These are phyloP conservation scores for Stipa capillata DNA, from an alignment of 176 grass and related monocot genomes.

Conservation along the genomic window DNA sequence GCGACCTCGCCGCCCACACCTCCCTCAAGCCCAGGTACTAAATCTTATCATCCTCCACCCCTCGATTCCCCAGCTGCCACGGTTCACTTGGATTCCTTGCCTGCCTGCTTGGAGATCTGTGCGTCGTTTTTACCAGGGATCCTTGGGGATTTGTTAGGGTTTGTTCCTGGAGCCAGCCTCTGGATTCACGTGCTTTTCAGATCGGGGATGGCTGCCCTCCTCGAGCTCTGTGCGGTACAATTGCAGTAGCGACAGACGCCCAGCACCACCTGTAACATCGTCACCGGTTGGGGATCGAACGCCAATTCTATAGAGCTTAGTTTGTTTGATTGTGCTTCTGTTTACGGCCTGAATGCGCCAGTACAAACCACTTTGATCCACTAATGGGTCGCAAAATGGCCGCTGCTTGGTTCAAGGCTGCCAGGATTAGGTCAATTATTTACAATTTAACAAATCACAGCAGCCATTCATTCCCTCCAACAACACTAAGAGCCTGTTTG, in stretches of 20 bases:
- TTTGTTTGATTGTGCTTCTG: not conserved
- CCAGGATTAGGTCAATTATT: not conserved
- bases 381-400: not conserved
- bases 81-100: not conserved
- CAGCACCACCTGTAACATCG: not conserved
- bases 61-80: not conserved
- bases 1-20: constrained; percentile 91
- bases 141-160: constrained; percentile 5
- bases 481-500: no score
- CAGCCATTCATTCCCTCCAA: not conserved
- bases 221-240: not conserved
- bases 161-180: not conserved
- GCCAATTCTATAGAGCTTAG: not conserved
- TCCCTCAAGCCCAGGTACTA: constrained; percentile 92
- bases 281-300: not conserved
- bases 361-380: not conserved
- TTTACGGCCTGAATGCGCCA: not conserved
- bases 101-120: not conserved
- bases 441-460: not conserved
- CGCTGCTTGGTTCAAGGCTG: not conserved
- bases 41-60: not conserved
- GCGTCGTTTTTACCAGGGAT: no score
- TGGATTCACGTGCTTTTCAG: not conserved
- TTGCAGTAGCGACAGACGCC: not conserved
- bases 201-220: not conserved